A percentile compares a stretch with the other conserved stretches of the same genome.
Evolutionary conservation across 2,329 filamentous ascomycete genomes (phyloP).

Genomic region (Alternaria rosae): DNA sequence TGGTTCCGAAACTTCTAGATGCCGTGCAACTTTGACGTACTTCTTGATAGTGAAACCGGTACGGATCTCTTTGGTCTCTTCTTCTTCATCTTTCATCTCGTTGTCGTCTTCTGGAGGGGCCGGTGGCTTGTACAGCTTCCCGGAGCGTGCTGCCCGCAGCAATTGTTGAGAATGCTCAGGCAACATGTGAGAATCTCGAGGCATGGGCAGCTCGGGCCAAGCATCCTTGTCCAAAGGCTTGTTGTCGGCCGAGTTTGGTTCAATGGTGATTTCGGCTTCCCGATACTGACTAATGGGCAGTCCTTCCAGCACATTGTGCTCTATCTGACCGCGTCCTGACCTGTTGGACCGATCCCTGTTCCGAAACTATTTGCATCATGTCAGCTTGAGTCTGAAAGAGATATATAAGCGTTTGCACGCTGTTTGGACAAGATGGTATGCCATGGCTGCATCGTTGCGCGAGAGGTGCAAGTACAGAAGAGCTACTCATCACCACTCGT

Average conservation of each 20-base stretch:
- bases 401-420: not conserved
- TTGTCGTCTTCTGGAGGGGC: conserved; percentile 71
- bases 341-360: conserved; percentile 65
- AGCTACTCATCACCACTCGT: not conserved
- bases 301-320: conserved; percentile 74
- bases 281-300: conserved; percentile 92
- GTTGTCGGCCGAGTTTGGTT: conserved; percentile 70
- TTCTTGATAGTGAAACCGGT: conserved; percentile 65
- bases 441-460: not conserved
- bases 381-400: conserved; percentile 24
- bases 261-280: conserved; percentile 70
- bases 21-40: conserved; percentile 64
- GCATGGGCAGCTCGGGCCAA: conserved; percentile 87
- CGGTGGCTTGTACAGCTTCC: conserved; percentile 76
- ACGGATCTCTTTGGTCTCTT: conserved; percentile 53
- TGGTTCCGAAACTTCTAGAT: conserved; percentile 65
- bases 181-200: conserved; percentile 80
- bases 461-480: not conserved
- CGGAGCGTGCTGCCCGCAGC: conserved; percentile 79
- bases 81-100: conserved; percentile 54
- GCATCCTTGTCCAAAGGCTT: conserved; percentile 67
- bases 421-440: not conserved
- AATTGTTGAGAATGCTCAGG: conserved; percentile 82
- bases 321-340: conserved; percentile 64
- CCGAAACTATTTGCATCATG: conserved; percentile 56